Evolutionary conservation across 2,329 filamentous ascomycete genomes (phyloP), one percentile per base, ranked within the genome.

Genomic region (Hymenoscyphus scutula): DNA sequence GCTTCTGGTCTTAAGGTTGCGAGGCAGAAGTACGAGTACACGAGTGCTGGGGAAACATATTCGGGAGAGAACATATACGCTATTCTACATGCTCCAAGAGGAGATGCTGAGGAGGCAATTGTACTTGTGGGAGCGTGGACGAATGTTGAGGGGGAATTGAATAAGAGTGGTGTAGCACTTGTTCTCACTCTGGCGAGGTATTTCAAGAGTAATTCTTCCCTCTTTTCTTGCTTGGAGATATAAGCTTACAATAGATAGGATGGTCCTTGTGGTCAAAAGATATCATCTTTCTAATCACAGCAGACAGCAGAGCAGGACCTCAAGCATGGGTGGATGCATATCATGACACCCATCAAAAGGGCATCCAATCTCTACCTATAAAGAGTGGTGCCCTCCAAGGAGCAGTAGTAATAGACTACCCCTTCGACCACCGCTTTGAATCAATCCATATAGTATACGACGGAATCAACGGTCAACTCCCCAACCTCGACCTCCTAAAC

Each of bases 201-300:
- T 77, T 98, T 99, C 79, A 97, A 96, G 77, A 86, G 90, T 86
- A 72, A 34, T 56, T 53, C 6, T 25, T 80, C 53, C 13, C 38
- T 32, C 10, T 29, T 17, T 38, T 51, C 19, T 23, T 27, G 4
- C 2, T 25, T 3, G 23, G 10, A 56, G 17, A 41, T 56, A 51
- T 58, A 30, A 17, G 30, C 62, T 62, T 67, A 61, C 68, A 27
- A 15, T 57, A 29, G 29, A 56, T 63, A 88, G 85, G 89, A 69
- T 99, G 95, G 95, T 97, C 92, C 59, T 82, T 99, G 30, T 99
- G 95, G 95, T 97, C 93, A 63, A 99, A 99, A 77, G 95, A 99
- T 75, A 97, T 99, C 69, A 94, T 99, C 63, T 87, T 99, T 69
- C 78, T 99, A 5, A 84, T 99, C 55, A 88, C 95, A 0, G 89